phyloP scores from a whole-genome alignment of 2,329 filamentous ascomycete species.

The Hysterium pulicare region DNA sequence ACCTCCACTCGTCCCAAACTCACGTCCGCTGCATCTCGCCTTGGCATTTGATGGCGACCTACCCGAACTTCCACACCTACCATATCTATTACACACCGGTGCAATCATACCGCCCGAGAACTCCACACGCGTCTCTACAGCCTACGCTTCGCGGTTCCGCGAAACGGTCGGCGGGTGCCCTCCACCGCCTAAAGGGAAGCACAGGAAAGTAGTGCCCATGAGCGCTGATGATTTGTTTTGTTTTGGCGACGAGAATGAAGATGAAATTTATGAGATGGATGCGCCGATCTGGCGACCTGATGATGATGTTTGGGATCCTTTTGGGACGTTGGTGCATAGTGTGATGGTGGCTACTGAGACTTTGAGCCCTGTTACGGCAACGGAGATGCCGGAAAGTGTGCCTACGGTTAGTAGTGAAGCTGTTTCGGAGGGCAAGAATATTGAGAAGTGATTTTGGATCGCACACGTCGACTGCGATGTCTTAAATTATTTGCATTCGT shows the following conservation, averaged over 20 bases:
- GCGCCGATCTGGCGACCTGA: not conserved
- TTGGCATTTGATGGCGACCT: conserved; percentile 50
- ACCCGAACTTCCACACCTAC: conserved; percentile 49
- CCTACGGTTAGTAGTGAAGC: too few relatives aligned
- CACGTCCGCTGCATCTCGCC: conserved; percentile 42
- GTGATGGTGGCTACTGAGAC: too few relatives aligned
- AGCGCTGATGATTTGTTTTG: conserved; percentile 66
- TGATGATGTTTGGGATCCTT: not conserved
- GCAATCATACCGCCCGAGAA: conserved; percentile 39
- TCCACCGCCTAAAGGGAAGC: conserved; percentile 31
- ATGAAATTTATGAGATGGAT: conserved; percentile 25
- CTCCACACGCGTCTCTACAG: conserved; percentile 44
- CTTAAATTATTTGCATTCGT: too few relatives aligned
- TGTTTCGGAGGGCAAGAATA: too few relatives aligned
- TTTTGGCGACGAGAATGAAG: conserved; percentile 36
- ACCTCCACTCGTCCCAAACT: conserved; percentile 50
- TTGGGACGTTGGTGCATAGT: not conserved
- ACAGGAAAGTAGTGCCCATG: conserved; percentile 31
- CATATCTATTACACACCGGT: conserved; percentile 65
- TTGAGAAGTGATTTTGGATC: too few relatives aligned
- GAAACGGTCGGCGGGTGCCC: conserved; percentile 65
- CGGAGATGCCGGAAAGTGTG: too few relatives aligned
- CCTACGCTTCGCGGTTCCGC: conserved; percentile 60
- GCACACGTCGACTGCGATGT: too few relatives aligned
- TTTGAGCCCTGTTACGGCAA: too few relatives aligned